Evolutionary conservation across 345 rosid species (phyloP), one percentile per base, ranked within the genome.

Genomic region (Camelina hispida): DNA sequence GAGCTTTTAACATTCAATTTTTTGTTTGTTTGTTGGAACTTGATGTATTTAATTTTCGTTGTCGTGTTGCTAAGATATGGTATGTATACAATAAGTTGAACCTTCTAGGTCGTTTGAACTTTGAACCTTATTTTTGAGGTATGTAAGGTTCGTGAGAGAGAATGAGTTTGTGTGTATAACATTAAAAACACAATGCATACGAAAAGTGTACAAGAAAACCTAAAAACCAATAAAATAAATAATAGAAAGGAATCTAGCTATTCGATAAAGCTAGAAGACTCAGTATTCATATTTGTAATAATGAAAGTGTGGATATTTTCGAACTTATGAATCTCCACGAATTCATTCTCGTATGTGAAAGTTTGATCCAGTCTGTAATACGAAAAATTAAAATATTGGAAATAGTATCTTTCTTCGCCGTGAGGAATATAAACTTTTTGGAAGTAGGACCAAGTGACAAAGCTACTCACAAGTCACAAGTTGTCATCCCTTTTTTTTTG

Each of bases 391-490:
- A 46, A 42, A 50, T 14, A 28, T 55, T 55, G 37, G 37, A 55
- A 56, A 3, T 30, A 30, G 22, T 30, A 56, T 15, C 17, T 56
- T 30, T 30, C 7, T 56, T 56, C 5, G 61, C 37, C 37, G 7
- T 56, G 61, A 56, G 40, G 20, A 9, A 30, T 30, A 8, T 9
- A 30, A 28, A 32, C 17, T 20, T 47, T 56, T 9, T 30, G 34
- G 56, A 64, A 54, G 55, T 63, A 32, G 63, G 77, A 64, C 64
- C 63, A 30, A n/a, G n/a, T 11, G 66, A 57, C 72, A 58, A 74
- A 54, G 70, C 34, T 66, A 14, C 16, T 59, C 48, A 23, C 67
- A 66, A 25, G 66, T 59, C 48, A 23, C 67, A 66, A 25, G 66
- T 67, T 58, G 61, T 48, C 66, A 9, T 35, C n/a, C n/a, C n/a